Conservation (phyloP, 208 protist genomes). For the Trypanosoma rangeli region DNA sequence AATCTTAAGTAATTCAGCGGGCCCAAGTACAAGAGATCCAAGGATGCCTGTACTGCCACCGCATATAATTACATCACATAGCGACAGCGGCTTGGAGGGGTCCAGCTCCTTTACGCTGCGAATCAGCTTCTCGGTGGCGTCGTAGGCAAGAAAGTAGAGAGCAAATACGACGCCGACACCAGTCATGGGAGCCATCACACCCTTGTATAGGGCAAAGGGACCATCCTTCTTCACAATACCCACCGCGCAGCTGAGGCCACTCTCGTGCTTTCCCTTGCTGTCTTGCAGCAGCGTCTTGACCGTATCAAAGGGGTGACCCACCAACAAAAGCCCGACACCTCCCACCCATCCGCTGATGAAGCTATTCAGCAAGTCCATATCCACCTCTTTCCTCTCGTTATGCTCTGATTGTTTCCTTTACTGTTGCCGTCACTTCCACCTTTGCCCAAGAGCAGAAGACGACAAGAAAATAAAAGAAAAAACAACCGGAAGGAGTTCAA, state of each 20-base stretch:
- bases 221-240: conserved; percentile 27
- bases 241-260: conserved; percentile 14
- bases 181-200: conserved; percentile 33
- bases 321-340: conserved; percentile 33
- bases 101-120: conserved; percentile 14
- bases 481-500: not conserved
- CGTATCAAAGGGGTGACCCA: conserved; percentile 55
- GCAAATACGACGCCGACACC: conserved; percentile 39
- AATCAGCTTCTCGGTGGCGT: conserved; percentile 28
- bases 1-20: conserved; percentile 52
- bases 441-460: too few relatives aligned
- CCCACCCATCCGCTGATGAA: conserved; percentile 42
- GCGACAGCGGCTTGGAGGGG: conserved; percentile 3
- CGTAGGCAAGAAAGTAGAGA: conserved; percentile 49
- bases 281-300: conserved; percentile 57
- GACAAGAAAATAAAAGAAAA: conserved; percentile 24
- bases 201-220: conserved; percentile 40
- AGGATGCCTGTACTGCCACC: conserved; percentile 39
- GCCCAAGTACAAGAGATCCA: conserved; percentile 34
- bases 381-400: not conserved
- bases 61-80: conserved; percentile 40
- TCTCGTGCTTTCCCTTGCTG: conserved; percentile 17
- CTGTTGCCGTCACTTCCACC: not conserved
- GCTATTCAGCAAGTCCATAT: conserved; percentile 26
- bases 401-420: too few relatives aligned